These are phyloP conservation scores for Ampelocalamus luodianensis DNA, from an alignment of 176 grass and related monocot genomes.

Conservation along the genomic window DNA sequence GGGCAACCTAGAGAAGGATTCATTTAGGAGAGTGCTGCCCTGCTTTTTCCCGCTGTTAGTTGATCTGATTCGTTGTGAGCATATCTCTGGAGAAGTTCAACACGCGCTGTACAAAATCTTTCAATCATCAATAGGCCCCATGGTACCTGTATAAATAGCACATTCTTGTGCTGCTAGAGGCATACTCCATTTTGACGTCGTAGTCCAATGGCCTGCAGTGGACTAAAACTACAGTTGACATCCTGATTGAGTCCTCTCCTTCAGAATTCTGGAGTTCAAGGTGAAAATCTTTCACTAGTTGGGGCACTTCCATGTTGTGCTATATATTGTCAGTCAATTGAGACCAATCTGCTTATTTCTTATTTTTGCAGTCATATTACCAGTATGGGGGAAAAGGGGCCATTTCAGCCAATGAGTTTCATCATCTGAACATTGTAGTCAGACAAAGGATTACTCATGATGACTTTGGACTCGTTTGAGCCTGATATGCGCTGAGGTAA, in stretches of 20 bases:
- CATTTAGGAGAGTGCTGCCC: slow-evolving; percentile 69
- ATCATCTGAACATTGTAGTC: background rate
- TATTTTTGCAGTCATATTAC: slow-evolving; percentile 34
- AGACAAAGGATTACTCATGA: background rate
- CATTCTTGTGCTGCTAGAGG: background rate
- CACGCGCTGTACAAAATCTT: slow-evolving; percentile 70
- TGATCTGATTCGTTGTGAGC: slow-evolving; percentile 90
- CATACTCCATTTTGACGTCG: slow-evolving; percentile 9
- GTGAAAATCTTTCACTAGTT: slow-evolving; percentile 28
- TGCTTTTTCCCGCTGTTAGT: slow-evolving; percentile 78
- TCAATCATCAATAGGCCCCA: slow-evolving; percentile 68
- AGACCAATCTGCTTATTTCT: background rate
- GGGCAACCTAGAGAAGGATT: slow-evolving; percentile 64
- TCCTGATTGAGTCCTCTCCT: background rate
- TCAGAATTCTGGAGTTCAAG: slow-evolving; percentile 6
- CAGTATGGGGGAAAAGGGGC: background rate
- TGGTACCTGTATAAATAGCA: slow-evolving; percentile 44
- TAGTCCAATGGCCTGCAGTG: background rate
- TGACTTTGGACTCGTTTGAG: background rate
- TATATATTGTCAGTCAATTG: background rate
- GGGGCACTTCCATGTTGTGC: slow-evolving; percentile 3
- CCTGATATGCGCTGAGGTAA: background rate
- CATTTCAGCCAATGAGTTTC: background rate
- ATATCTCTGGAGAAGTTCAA: slow-evolving; percentile 87
- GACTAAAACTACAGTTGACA: background rate